Percentiles rank a stretch among this genome's conserved stretches.
Conservation (phyloP, 164 flowering plant species). For the Protea cynaroides region DNA sequence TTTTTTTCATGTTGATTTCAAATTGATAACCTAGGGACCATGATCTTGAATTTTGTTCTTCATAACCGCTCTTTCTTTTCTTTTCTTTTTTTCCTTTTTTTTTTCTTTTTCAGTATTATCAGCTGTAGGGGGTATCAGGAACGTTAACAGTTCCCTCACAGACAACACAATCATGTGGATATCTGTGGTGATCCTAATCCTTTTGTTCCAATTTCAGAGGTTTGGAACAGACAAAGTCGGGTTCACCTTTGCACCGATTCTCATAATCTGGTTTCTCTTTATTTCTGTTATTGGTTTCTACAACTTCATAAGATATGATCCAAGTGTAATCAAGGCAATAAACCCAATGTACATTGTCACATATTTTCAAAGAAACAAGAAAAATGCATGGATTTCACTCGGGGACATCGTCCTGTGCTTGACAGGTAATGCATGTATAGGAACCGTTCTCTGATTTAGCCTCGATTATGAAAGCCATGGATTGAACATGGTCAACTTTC, state of each 20-base stretch:
- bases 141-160: not conserved
- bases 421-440: no score
- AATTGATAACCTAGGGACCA: no score
- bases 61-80: no score
- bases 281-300: not conserved
- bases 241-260: not conserved
- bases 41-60: no score
- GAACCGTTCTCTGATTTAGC: no score
- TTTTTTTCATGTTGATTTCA: no score
- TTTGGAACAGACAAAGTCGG: not conserved
- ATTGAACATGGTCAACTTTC: no score
- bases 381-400: not conserved
- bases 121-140: not conserved
- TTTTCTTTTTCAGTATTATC: not conserved
- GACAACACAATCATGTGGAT: not conserved
- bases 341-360: not conserved
- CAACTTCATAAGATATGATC: not conserved
- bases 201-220: not conserved
- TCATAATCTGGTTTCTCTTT: not conserved
- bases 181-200: not conserved
- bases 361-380: not conserved
- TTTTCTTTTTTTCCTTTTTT: no score
- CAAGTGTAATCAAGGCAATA: not conserved
- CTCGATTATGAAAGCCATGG: no score
- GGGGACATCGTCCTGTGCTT: not conserved